Evolutionary conservation across 169 alveolate genomes (phyloP), one percentile per base, ranked within the genome.

Genomic region (Plasmodium vinckei): DNA sequence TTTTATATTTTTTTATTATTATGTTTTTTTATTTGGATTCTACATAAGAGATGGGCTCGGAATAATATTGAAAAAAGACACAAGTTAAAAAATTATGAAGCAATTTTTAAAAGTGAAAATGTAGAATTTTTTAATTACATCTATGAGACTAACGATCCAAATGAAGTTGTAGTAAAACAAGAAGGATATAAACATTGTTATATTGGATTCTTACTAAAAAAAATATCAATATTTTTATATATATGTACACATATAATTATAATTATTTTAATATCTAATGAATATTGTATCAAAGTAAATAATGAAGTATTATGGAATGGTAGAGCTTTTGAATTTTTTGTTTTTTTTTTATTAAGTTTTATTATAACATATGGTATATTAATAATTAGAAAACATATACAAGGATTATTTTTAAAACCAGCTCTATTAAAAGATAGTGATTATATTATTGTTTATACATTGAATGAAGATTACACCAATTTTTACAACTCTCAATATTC

Each of bases 241-340:
- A 15, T 79, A 21, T 54, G 57, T 13, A 82, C 90, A 42, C 96
- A 94, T 79, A 57, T 92, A 12, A 86, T 87, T 33, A 94, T 94
- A 54, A 15, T 88, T 25, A n/a, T 90, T 5, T 61, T 92, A 39
- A 89, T 92, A n/a, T 79, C 87, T 59, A 94, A 92, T 54, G 96
- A 94, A 73, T 67, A 92, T 77, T 94, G 96, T 82, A 89, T 94
- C 15, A 90, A 88, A 17, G 92, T 73, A 60, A 90, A 64, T 51
- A 84, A 92, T 59, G 87, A 92, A 23, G 72, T 59, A 17, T 59
- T 90, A 73, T 94, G 96, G 96, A 94, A 94, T 53, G 84, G 53
- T 69, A 82, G 96, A 5, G 95, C 96, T 2, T 89, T 59, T 27
- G 33, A 67, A 39, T 82, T 82, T 61, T 82, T 82, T 70, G 56